Evolutionary conservation across 768 basidiomycete species (phyloP).

Genomic region (Rhizopogon vinicolor): DNA sequence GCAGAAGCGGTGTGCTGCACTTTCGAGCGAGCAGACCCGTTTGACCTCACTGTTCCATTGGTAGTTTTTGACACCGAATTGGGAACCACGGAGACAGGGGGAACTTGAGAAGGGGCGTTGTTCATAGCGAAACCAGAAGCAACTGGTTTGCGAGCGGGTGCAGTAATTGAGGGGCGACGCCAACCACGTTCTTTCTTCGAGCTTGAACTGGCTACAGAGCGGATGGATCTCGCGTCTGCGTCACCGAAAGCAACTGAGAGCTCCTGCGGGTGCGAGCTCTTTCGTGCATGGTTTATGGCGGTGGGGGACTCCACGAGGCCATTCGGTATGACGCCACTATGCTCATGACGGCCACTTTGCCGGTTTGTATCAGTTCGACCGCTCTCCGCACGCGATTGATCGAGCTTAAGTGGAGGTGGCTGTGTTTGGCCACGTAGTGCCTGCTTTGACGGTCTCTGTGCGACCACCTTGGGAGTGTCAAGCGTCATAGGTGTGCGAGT

Average conservation of each 20-base stretch:
- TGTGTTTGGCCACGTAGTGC: constrained; percentile 22
- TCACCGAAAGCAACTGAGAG: constrained; percentile 11
- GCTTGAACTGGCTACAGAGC: constrained; percentile 18
- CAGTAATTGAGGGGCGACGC: constrained; percentile 9
- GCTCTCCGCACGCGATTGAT: constrained; percentile 2
- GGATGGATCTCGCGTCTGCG: constrained; percentile 21
- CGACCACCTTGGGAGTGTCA: constrained; percentile 1
- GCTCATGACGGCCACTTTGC: constrained; percentile 18
- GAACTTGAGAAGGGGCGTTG: constrained; percentile 45
- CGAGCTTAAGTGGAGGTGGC: constrained; percentile 24
- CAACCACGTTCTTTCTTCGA: constrained; percentile 19
- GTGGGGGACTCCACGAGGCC: constrained; percentile 21
- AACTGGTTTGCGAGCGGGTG: constrained; percentile 37
- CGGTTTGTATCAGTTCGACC: constrained; percentile 6
- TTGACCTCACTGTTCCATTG: constrained; percentile 10
- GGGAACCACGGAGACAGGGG: constrained; percentile 25
- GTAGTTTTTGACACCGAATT: constrained; percentile 14
- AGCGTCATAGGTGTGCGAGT: background rate
- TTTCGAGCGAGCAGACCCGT: constrained; percentile 1
- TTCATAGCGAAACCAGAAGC: constrained; percentile 66
- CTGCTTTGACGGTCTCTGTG: constrained; percentile 18
- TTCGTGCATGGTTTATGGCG: constrained; percentile 3
- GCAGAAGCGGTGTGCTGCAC: constrained; percentile 2
- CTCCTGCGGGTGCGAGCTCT: constrained; percentile 13
- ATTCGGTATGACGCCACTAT: background rate